Conservation (phyloP, 176 grass and related monocot genomes). For the Echinochloa phyllopogon region DNA sequence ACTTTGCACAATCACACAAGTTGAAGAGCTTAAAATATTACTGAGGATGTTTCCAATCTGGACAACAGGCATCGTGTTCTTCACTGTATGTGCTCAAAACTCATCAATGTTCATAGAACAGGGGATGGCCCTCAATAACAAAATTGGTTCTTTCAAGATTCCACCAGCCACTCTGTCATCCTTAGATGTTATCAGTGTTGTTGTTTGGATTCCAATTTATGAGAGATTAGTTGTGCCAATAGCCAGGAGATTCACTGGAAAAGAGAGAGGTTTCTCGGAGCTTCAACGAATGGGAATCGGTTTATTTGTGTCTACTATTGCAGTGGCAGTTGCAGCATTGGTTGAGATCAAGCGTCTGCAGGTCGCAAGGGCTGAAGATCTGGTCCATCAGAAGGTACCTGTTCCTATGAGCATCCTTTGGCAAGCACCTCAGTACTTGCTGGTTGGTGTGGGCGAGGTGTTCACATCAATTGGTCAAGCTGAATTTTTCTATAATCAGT, state of each 20-base stretch:
- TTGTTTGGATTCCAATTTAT: constrained; percentile 72
- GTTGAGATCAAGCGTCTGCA: constrained; percentile 77
- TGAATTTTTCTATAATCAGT: constrained; percentile 86
- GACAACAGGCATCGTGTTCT: constrained; percentile 82
- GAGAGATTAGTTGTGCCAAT: constrained; percentile 75
- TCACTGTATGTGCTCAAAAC: constrained; percentile 74
- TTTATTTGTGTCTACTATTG: constrained; percentile 70
- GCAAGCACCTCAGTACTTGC: constrained; percentile 81
- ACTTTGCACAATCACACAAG: constrained; percentile 81
- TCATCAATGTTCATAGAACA: constrained; percentile 86
- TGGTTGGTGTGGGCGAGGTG: constrained; percentile 75
- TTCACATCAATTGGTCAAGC: constrained; percentile 73
- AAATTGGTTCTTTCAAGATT: constrained; percentile 60
- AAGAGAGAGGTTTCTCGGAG: constrained; percentile 80
- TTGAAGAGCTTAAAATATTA: constrained; percentile 87
- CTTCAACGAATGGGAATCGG: constrained; percentile 80
- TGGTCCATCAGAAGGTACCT: constrained; percentile 57
- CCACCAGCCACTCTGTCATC: constrained; percentile 77
- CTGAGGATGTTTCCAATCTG: constrained; percentile 84
- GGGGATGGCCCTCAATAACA: constrained; percentile 69
- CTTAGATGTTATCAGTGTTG: constrained; percentile 71
- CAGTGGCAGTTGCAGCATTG: constrained; percentile 64
- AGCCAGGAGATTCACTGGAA: constrained; percentile 71
- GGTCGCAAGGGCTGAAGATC: constrained; percentile 56
- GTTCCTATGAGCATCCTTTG: constrained; percentile 86